These are phyloP conservation scores for Lyophyllum semitale DNA, from an alignment of 768 basidiomycete species.

Conservation along the genomic window DNA sequence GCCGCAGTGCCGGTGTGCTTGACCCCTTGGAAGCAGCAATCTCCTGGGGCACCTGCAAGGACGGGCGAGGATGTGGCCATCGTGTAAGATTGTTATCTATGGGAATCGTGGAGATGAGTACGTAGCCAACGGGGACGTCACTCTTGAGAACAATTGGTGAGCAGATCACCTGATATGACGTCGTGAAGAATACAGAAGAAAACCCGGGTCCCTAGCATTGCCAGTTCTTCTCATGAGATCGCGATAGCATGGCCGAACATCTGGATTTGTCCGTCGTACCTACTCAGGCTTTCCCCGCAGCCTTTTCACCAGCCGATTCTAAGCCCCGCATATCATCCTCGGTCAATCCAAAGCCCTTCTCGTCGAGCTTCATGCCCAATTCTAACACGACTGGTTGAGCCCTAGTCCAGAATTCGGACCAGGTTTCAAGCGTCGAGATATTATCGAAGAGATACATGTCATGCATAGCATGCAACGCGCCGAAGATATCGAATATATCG, in stretches of 20 bases:
- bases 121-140: neutral
- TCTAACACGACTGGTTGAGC: conserved; percentile 25
- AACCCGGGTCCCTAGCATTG: no score
- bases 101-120: neutral
- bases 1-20: conserved; percentile 51
- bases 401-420: conserved; percentile 24
- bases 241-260: no score
- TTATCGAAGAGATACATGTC: conserved; percentile 21
- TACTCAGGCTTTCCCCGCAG: neutral
- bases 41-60: conserved; percentile 47
- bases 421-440: conserved; percentile 12
- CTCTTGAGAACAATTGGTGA: neutral
- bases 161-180: neutral
- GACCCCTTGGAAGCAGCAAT: conserved; percentile 55
- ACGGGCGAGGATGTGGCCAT: conserved; percentile 23
- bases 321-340: conserved; percentile 10
- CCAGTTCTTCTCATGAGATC: no score
- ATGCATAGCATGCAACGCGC: conserved; percentile 22
- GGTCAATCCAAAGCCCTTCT: conserved; percentile 26
- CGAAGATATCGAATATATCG: conserved; percentile 24
- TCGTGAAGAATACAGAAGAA: no score
- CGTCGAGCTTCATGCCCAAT: conserved; percentile 23
- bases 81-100: neutral
- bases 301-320: neutral
- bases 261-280: neutral